Base-by-base conservation (phyloP, 768 basidiomycete species). In the Amanita thiersii region DNA sequence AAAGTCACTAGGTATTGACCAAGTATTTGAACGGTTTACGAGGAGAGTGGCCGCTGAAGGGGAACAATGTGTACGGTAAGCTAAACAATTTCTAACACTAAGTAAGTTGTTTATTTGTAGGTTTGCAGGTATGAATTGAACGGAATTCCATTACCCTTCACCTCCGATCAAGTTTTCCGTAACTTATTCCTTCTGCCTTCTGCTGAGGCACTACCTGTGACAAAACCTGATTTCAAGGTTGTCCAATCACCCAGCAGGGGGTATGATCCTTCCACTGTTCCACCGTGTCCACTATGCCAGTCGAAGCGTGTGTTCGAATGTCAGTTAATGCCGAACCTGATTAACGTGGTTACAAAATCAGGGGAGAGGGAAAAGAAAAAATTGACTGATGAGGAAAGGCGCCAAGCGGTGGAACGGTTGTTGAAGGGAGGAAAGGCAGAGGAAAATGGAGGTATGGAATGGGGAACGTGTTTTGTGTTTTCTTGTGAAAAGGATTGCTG, bases 241-340 rank as follows among this genome's bases (percentile, higher is more conserved):
- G 59, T 65, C 1, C 65, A 60, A 8, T 49, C 65, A 2, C 57
- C 58, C 28, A 74, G 71, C 50, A 69, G 77, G 31, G 61, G 62
- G 0, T 96, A 81, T 60, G 59, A 68, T 33, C 62, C 77, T 3
- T 52, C 66, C 0, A 58, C 68, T 5, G 63, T 91, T 21, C 77
- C 83, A 0, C 46, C 59, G 0, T 98, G 94, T 56, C 68, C 78
- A 1, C 53, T 62, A 10, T 98, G 94, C 63, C 63, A 67, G 26
- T 68, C 74, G 2, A 64, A 63, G 32, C 74, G 90, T 11, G 73
- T 82, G 15, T 98, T 96, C 57, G 94, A 98, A 58, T 86, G 86
- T 52, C 94, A 98, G 58, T 68, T 97, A 40, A 94, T 93, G 79
- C 94, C 94, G 1, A 89, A 91, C 55, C 64, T 97, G 39, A 91